These are phyloP conservation scores for Bonia amplexicaulis DNA, from an alignment of 176 grass and related monocot species.

Conservation along the genomic window DNA sequence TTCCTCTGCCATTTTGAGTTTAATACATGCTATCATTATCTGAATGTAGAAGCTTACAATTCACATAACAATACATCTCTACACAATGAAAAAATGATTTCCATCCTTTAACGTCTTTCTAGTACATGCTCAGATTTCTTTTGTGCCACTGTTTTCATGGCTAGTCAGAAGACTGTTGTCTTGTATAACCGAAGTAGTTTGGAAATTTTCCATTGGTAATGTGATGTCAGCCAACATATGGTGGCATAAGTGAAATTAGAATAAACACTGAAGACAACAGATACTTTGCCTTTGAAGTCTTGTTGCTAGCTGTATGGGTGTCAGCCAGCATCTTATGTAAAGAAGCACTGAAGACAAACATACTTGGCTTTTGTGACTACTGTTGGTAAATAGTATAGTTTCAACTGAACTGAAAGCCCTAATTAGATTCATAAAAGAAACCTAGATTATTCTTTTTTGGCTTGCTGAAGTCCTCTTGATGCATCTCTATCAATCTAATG, in stretches of 20 bases:
- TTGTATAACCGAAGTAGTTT: neutral
- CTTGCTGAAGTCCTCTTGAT: slow-evolving; percentile 6
- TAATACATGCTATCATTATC: neutral
- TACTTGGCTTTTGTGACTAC: neutral
- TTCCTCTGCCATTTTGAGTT: neutral
- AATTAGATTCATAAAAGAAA: neutral
- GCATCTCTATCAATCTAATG: neutral
- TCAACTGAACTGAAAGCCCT: neutral
- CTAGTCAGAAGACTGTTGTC: neutral
- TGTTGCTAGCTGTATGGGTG: neutral
- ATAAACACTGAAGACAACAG: neutral
- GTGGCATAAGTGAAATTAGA: slow-evolving; percentile 1
- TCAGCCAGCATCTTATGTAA: neutral
- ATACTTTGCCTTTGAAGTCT: neutral
- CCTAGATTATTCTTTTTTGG: neutral
- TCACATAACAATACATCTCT: neutral
- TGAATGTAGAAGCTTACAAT: neutral
- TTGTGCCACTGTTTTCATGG: neutral
- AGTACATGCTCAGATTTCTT: neutral
- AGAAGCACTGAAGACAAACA: neutral
- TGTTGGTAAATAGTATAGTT: neutral
- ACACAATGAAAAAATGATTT: neutral
- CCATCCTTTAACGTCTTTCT: neutral
- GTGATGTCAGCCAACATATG: neutral
- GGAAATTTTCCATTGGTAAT: neutral